Conservation (phyloP, 257 asterid genomes). For the Solanum gracilifrons region DNA sequence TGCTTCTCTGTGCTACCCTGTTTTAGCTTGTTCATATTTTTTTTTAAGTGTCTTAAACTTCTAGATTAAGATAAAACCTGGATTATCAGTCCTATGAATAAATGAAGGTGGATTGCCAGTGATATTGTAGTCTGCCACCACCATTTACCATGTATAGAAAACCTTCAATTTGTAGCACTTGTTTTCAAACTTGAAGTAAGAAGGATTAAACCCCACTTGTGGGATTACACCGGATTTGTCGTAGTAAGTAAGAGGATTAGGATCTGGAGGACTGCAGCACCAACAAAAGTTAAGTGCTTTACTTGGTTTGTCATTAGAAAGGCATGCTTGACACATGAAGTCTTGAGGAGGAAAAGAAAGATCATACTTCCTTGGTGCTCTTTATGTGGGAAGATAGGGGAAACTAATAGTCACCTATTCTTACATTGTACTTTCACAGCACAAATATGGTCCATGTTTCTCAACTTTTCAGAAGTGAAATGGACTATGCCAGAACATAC, state of each 20-base stretch:
- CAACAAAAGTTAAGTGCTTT: too few relatives aligned
- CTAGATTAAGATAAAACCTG: not conserved
- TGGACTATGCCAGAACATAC: too few relatives aligned
- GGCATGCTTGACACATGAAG: too few relatives aligned
- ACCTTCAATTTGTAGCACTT: not conserved
- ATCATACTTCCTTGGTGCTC: too few relatives aligned
- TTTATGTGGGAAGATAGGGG: too few relatives aligned
- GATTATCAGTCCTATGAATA: not conserved
- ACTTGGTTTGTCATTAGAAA: too few relatives aligned
- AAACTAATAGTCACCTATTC: too few relatives aligned
- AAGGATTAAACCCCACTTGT: not conserved
- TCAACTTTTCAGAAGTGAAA: too few relatives aligned
- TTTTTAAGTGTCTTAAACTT: not conserved
- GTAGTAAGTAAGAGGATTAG: not conserved
- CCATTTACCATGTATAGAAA: not conserved
- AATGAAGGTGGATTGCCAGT: not conserved
- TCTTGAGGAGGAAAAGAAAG: too few relatives aligned
- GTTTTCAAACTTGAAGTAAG: not conserved
- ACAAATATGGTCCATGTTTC: too few relatives aligned
- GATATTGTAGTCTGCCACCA: not conserved
- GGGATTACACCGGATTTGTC: not conserved
- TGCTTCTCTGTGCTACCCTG: not conserved
- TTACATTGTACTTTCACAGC: too few relatives aligned
- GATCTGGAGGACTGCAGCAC: not conserved
- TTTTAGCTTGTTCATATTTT: not conserved